Evolutionary conservation across 768 basidiomycete species (phyloP), one percentile per base, ranked within the genome.

Genomic region (Trichaptum fuscoviolaceum): DNA sequence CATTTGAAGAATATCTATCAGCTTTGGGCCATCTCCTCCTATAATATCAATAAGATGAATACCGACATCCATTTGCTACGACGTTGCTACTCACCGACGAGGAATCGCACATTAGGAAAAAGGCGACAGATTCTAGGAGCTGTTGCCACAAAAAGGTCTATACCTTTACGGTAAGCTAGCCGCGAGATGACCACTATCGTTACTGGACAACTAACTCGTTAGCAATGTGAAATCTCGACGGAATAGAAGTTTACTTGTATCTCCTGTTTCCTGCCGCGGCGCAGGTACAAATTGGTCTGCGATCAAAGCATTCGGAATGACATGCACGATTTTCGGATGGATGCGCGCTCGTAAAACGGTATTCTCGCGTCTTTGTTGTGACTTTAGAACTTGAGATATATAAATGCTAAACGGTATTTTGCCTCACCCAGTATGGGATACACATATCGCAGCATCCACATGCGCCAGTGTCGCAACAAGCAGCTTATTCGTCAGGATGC

Each of bases 401-500:
- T 18, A 35, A 61, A 36, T 15, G 3, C 18, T 7, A 23, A 12
- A 70, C 26, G 2, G 34, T n/a, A n/a, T n/a, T n/a, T 20, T 25
- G 7, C 73, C 87, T 64, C 73, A 94, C 96, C 96, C 95, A 0
- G 96, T 98, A 77, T 99, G 92, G 8, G 95, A 96, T 62, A 99
- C 97, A 71, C 95, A 98, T 26, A 99, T 95, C 0, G 92, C 93
- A 0, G 90, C 94, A 70, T 99, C 96, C 0, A 96, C 93, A 73
- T 96, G 95, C 67, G 88, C 85, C 72, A 99, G 79, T 1, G 92
- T 89, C 4, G 86, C 95, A 12, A 87, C 91, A 57, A 99, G 80
- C 35, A 99, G 84, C 75, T 99, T 99, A 80, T 99, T 99, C 6
- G 97, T 98, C 69, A 98, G 80, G 57, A 99, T 96, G 70, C 96